Conservation (phyloP, 1,284 basidiomycete genomes). For the Trichosporon sp. region DNA sequence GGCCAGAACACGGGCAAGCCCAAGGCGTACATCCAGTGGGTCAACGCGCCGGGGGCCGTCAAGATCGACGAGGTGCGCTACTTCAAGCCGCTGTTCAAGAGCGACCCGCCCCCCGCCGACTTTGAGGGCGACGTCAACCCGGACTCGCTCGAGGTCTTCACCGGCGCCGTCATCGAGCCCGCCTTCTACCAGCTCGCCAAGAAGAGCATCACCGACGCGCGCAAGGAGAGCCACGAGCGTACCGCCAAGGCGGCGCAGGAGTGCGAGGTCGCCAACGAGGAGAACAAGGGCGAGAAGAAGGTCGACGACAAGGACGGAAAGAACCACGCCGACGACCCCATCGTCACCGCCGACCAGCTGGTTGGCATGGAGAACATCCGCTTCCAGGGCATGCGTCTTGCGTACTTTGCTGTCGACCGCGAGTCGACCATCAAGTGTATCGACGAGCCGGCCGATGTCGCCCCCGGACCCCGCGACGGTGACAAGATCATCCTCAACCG, state of each 20-base stretch:
- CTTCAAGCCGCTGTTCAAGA: slow-evolving; percentile 92
- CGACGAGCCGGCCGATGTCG: slow-evolving; percentile 61
- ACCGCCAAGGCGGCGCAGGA: slow-evolving; percentile 62
- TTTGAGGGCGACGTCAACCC: slow-evolving; percentile 82
- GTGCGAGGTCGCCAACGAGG: slow-evolving; percentile 50
- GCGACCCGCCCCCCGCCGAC: slow-evolving; percentile 84
- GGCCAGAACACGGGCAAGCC: slow-evolving; percentile 68
- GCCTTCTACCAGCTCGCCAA: slow-evolving; percentile 87
- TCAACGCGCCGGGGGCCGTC: slow-evolving; percentile 80
- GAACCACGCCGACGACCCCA: slow-evolving; percentile 51
- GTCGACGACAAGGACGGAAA: neutral
- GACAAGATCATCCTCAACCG: slow-evolving; percentile 86
- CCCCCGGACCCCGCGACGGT: slow-evolving; percentile 62
- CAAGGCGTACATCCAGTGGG: slow-evolving; percentile 98
- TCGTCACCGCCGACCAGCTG: slow-evolving; percentile 75
- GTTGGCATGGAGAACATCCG: slow-evolving; percentile 90
- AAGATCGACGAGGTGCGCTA: slow-evolving; percentile 85
- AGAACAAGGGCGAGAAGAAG: slow-evolving; percentile 54
- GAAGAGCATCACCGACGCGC: slow-evolving; percentile 67
- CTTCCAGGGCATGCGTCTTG: slow-evolving; percentile 95
- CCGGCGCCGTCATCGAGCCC: slow-evolving; percentile 80
- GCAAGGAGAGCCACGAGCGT: slow-evolving; percentile 67
- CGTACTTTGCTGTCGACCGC: slow-evolving; percentile 92
- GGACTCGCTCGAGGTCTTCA: slow-evolving; percentile 75
- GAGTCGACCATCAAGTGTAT: slow-evolving; percentile 71